phyloP scores from a whole-genome alignment of 1,284 basidiomycete species.

The Heterobasidion occidentale region DNA sequence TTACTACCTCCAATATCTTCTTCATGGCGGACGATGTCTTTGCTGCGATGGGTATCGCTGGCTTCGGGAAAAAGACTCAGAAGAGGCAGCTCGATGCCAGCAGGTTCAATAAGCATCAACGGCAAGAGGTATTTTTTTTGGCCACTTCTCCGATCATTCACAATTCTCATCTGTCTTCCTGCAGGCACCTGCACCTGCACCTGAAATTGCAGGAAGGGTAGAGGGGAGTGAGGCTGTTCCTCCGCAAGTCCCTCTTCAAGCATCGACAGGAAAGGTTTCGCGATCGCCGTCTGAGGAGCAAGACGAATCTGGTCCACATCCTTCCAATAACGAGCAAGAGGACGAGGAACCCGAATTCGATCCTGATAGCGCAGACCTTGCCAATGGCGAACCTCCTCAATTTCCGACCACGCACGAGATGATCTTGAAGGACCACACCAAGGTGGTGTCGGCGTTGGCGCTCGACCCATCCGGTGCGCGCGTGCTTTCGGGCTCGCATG shows the following conservation, averaged over 20 bases:
- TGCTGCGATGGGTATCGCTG: slow-evolving; percentile 73
- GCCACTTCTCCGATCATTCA: background rate
- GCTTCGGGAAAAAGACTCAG: slow-evolving; percentile 66
- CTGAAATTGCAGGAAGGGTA: background rate
- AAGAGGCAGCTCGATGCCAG: slow-evolving; percentile 60
- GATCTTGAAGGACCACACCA: slow-evolving; percentile 86
- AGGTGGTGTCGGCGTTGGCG: slow-evolving; percentile 88
- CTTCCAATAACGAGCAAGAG: slow-evolving; percentile 7
- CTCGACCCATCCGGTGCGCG: slow-evolving; percentile 93
- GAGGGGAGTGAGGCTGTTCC: background rate
- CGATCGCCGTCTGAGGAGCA: background rate
- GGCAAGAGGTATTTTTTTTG: slow-evolving; percentile 30
- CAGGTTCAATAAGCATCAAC: slow-evolving; percentile 70
- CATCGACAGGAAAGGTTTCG: background rate
- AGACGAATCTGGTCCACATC: slow-evolving; percentile 16
- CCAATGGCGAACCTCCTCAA: slow-evolving; percentile 36
- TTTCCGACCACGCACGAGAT: slow-evolving; percentile 89
- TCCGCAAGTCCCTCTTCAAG: background rate
- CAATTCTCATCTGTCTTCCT: background rate
- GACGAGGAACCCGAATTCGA: slow-evolving; percentile 60
- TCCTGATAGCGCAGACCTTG: slow-evolving; percentile 36
- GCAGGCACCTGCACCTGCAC: background rate
- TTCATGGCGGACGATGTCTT: slow-evolving; percentile 61
- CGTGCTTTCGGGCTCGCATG: slow-evolving; percentile 86
- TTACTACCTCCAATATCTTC: background rate